Evolutionary conservation across 1,284 basidiomycete genomes (phyloP), one percentile per base, ranked within the genome.

Genomic region (Lignosus rhinocerotis): DNA sequence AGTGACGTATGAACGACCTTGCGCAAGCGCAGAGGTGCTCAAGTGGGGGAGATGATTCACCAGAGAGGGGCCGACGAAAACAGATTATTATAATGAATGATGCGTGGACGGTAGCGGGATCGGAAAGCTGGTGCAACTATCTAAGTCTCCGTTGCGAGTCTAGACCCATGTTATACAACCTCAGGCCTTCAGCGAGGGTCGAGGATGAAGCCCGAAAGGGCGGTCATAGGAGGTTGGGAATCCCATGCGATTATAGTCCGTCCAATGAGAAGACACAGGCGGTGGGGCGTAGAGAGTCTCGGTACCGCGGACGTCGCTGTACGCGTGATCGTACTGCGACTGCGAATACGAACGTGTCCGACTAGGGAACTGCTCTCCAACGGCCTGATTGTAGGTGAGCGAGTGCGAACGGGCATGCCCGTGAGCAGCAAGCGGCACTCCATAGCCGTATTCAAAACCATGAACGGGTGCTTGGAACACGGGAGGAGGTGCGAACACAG

Each of bases 331-430:
- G 68, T 79, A 82, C 51, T 75, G 76, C 43, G 80, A 74, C 66
- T 87, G 83, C 43, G 87, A 85, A 65, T 83, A 85, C 44, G 86
- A 84, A 59, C 82, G 85, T 61, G 76, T 67, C 63, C 87, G 86
- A 65, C 78, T 75, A 56, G 76, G 74, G 21, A 75, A 67, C 50
- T 68, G 66, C 30, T 76, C 74, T 42, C 75, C 73, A 64, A 76
- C 76, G 59, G 82, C 81, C 60, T 81, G 77, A 55, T 79, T 76
- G 70, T 80, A 82, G 58, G 78, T 80, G 62, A 82, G 72, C 41
- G 85, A 83, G 60, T 81, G 83, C 58, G 85, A 82, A 61, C 81
- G 82, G 66, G 80, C 77, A 70, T 79, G 83, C 32, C 75, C 54
- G 9, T 58, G 74, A 58, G 72, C 72, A 53, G 74, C 69, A 54